phyloP scores from a whole-genome alignment of 345 rosid genomes.

The Acer campestre region DNA sequence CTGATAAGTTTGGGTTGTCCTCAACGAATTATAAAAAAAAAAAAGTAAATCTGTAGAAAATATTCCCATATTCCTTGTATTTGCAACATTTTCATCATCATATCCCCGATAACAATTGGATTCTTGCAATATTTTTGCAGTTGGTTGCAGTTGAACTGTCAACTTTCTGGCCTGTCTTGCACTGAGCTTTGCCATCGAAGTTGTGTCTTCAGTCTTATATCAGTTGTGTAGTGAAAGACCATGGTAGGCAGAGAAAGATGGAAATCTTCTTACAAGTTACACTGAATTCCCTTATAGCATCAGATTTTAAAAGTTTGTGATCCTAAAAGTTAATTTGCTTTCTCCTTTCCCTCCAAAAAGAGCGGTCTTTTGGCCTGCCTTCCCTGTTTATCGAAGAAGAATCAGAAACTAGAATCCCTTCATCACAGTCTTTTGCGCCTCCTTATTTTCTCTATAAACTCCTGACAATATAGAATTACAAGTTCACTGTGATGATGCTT shows the following conservation, averaged over 20 bases:
- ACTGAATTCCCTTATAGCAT: too few relatives aligned
- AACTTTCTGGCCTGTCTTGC: background rate
- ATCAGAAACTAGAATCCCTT: too few relatives aligned
- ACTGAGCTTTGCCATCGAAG: background rate
- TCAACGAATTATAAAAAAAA: background rate
- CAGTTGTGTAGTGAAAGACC: background rate
- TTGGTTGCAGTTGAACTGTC: background rate
- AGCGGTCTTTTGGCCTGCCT: too few relatives aligned
- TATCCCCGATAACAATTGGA: background rate
- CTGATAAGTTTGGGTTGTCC: background rate
- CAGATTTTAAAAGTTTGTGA: too few relatives aligned
- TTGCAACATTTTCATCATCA: background rate
- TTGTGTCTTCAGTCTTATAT: too few relatives aligned
- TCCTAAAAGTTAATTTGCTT: too few relatives aligned
- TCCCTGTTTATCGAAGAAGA: too few relatives aligned
- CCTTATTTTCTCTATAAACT: background rate
- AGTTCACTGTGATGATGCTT: background rate
- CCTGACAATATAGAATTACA: too few relatives aligned
- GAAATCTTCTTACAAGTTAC: too few relatives aligned
- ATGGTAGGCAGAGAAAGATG: background rate
- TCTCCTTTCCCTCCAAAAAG: too few relatives aligned
- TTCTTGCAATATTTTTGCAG: background rate
- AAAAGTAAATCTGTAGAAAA: background rate
- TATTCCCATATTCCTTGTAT: background rate
- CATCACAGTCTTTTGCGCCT: background rate